Conservation (phyloP, 495 filamentous ascomycete genomes). For the Tuber borchii region DNA sequence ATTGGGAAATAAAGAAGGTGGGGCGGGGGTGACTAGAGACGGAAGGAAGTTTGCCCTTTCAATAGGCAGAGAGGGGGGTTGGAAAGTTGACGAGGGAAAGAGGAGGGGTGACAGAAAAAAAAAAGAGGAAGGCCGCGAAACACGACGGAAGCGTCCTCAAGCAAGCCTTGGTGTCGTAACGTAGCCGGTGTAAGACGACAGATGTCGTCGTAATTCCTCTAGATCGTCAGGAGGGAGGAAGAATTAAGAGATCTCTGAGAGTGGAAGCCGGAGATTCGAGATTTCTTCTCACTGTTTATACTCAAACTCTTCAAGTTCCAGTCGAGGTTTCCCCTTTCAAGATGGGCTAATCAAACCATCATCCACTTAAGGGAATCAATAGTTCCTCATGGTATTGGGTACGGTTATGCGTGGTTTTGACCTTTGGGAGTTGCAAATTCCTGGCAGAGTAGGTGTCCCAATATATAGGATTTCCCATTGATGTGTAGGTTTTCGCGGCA, state of each 20-base stretch:
- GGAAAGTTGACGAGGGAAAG: neutral
- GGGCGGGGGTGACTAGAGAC: neutral
- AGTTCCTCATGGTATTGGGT: too few relatives aligned
- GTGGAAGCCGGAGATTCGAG: neutral
- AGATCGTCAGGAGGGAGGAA: neutral
- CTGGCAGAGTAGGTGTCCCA: neutral
- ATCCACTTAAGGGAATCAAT: neutral
- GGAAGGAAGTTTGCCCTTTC: neutral
- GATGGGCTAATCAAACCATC: neutral
- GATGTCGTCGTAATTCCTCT: neutral
- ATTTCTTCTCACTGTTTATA: neutral
- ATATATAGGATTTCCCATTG: neutral
- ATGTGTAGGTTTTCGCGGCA: neutral
- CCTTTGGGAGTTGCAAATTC: too few relatives aligned
- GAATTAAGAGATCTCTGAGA: neutral
- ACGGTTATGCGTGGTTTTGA: too few relatives aligned
- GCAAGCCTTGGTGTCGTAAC: neutral
- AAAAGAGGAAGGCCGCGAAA: neutral
- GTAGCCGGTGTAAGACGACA: neutral
- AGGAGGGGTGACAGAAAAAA: too few relatives aligned
- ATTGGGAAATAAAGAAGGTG: neutral
- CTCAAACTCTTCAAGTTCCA: neutral
- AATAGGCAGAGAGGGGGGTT: neutral
- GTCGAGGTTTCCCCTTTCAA: neutral
- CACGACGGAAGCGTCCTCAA: neutral